Evolutionary conservation across 1,284 basidiomycete species (phyloP).

Genomic region (Irpex lacteus): DNA sequence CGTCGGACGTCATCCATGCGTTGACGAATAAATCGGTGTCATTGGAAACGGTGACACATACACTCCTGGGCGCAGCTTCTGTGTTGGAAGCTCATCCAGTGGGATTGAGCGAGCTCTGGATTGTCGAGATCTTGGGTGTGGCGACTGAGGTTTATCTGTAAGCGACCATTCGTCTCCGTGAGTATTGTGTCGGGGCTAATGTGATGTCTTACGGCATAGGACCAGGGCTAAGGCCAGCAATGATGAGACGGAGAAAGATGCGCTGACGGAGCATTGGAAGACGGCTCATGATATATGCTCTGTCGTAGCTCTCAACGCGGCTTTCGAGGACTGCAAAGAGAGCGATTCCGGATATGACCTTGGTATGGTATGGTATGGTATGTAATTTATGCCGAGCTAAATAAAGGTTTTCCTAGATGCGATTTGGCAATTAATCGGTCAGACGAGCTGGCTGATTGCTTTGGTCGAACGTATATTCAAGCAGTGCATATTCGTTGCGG

Average conservation of each 20-base stretch:
- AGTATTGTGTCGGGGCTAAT: background rate
- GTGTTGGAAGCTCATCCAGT: constrained; percentile 35
- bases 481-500: constrained; percentile 51
- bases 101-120: constrained; percentile 27
- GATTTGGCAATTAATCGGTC: constrained; percentile 64
- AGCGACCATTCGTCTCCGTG: constrained; percentile 19
- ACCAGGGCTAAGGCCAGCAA: constrained; percentile 31
- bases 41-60: constrained; percentile 37
- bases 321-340: constrained; percentile 67
- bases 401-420: constrained; percentile 43
- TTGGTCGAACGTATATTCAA: constrained; percentile 64
- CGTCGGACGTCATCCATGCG: constrained; percentile 53
- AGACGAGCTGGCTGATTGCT: constrained; percentile 56
- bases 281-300: constrained; percentile 64
- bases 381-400: background rate
- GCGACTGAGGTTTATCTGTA: constrained; percentile 59
- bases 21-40: constrained; percentile 41
- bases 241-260: constrained; percentile 35
- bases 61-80: constrained; percentile 40
- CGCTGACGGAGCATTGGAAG: constrained; percentile 46
- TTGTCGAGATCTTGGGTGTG: constrained; percentile 49
- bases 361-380: constrained; percentile 33
- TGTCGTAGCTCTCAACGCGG: constrained; percentile 51
- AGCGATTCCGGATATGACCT: constrained; percentile 54
- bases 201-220: constrained; percentile 23